These are phyloP conservation scores for Candida maltosa DNA, from an alignment of 805 yeast genomes.

Conservation along the genomic window DNA sequence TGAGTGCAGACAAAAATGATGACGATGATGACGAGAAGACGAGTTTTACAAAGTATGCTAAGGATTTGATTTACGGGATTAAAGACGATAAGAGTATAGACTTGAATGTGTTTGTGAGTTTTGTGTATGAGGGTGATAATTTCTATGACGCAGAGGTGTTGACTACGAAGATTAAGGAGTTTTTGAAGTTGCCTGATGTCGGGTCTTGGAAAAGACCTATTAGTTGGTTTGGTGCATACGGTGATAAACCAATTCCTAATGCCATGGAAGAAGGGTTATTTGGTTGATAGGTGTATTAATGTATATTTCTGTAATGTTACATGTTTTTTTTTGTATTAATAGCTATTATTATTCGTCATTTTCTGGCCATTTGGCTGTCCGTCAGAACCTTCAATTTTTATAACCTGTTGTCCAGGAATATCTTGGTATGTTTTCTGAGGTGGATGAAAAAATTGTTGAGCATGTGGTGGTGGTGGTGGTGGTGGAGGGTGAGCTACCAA, in stretches of 20 bases:
- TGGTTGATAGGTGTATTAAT: conserved; percentile 35
- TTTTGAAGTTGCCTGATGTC: conserved; percentile 15
- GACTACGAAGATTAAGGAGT: conserved; percentile 34
- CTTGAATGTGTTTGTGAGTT: conserved; percentile 7
- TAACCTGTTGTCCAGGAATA: too few species aligned
- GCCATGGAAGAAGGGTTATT: conserved; percentile 79
- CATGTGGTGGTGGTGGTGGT: background rate
- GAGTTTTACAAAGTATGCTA: background rate
- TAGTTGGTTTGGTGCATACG: conserved; percentile 87
- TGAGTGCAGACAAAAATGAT: conserved; percentile 12
- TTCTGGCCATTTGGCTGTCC: too few species aligned
- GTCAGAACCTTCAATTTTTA: too few species aligned
- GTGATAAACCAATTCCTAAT: conserved; percentile 60
- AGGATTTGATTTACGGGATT: conserved; percentile 3
- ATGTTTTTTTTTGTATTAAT: background rate
- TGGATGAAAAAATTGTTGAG: too few species aligned
- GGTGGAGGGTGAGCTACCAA: background rate
- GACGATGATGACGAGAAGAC: background rate
- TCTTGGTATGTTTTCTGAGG: too few species aligned
- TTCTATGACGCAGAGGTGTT: conserved; percentile 61
- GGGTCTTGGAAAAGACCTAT: conserved; percentile 51
- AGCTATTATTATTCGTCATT: background rate
- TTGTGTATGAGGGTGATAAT: conserved; percentile 89
- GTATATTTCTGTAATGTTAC: too few species aligned
- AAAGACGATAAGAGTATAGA: background rate